Conservation (phyloP, 768 basidiomycete genomes). For the Phaffia australis region DNA sequence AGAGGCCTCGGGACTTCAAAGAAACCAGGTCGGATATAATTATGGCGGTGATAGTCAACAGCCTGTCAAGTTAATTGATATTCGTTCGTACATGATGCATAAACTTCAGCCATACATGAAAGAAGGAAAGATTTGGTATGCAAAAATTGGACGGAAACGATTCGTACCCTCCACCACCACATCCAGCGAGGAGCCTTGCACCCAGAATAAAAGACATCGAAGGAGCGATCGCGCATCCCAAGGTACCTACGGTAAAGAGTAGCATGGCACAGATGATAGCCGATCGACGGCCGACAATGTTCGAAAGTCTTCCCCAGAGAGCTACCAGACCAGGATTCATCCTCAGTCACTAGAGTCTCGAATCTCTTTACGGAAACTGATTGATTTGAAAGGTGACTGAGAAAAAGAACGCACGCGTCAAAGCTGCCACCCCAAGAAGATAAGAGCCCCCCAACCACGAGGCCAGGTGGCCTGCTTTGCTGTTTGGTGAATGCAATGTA, state of each 20-base stretch:
- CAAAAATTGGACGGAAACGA: constrained; percentile 27
- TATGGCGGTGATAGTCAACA: constrained; percentile 33
- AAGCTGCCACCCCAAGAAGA: constrained; percentile 7
- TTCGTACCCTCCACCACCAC: constrained; percentile 26
- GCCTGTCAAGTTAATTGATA: constrained; percentile 17
- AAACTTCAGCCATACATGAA: background rate
- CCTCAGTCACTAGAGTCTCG: no score
- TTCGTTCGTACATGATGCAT: background rate
- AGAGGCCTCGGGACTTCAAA: constrained; percentile 32
- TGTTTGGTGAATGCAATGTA: no score
- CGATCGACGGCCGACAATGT: constrained; percentile 16
- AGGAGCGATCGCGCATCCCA: constrained; percentile 14
- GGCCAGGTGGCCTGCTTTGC: constrained; percentile 8
- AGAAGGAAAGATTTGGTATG: constrained; percentile 26
- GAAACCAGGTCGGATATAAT: constrained; percentile 34
- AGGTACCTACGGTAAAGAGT: constrained; percentile 5
- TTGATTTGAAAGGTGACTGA: no score
- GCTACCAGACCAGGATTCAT: background rate
- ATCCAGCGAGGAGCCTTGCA: constrained; percentile 9
- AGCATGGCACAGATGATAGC: constrained; percentile 11
- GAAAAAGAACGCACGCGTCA: background rate
- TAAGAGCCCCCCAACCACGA: constrained; percentile 5
- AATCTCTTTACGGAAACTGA: no score
- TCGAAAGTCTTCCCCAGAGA: constrained; percentile 17
- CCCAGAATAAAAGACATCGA: constrained; percentile 5